A percentile compares a stretch with the other conserved stretches of the same genome.
These are phyloP conservation scores for Strobilomyces dryophilus DNA, from an alignment of 768 basidiomycete genomes.

Conservation along the genomic window DNA sequence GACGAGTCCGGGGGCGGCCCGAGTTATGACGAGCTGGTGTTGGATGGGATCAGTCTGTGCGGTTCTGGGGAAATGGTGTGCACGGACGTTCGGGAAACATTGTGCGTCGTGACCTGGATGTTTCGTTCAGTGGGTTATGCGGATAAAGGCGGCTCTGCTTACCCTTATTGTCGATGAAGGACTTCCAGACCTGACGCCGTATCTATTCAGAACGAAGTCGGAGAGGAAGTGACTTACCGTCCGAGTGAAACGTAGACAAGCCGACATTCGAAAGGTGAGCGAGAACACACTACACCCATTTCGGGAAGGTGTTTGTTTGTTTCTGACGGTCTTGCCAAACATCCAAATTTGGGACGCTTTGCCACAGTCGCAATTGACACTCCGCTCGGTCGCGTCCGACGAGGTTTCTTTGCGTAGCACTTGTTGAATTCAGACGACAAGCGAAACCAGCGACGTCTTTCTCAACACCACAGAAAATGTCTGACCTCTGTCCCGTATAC, in stretches of 20 bases:
- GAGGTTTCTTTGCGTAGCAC: neutral
- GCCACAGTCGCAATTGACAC: conserved; percentile 14
- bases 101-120: conserved; percentile 68
- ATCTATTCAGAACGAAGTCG: neutral
- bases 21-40: conserved; percentile 55
- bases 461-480: conserved; percentile 38
- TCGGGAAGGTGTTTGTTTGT: conserved; percentile 26
- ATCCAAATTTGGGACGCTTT: conserved; percentile 5
- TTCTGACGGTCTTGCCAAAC: conserved; percentile 29
- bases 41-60: neutral
- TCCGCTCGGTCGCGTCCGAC: conserved; percentile 25
- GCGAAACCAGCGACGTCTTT: neutral
- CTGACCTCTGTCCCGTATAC: conserved; percentile 89
- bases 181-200: conserved; percentile 63
- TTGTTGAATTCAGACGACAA: conserved; percentile 6
- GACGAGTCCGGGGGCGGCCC: conserved; percentile 68
- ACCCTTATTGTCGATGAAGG: conserved; percentile 76
- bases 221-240: conserved; percentile 36
- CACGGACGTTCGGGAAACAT: conserved; percentile 72
- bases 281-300: neutral
- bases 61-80: neutral
- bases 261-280: conserved; percentile 42
- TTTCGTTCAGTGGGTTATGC: conserved; percentile 1
- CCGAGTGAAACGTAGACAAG: conserved; percentile 68
- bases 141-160: neutral